Conservation (phyloP, 768 basidiomycete genomes). For the Rhodotorula sphaerocarpa region DNA sequence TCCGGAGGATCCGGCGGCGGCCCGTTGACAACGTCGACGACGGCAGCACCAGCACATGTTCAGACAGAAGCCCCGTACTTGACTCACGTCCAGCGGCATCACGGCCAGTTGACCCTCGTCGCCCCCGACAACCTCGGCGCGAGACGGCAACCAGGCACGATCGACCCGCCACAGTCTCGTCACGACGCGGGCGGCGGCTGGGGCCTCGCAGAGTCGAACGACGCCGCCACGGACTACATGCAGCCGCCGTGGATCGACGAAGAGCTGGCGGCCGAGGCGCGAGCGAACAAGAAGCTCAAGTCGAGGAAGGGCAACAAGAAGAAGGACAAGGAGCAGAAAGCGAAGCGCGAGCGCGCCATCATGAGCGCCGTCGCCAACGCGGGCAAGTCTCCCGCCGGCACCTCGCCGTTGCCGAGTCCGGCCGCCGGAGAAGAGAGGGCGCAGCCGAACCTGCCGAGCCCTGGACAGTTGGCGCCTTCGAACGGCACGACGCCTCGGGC, state of each 20-base stretch:
- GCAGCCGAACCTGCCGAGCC: neutral
- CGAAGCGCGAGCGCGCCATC: constrained; percentile 7
- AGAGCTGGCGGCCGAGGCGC: neutral
- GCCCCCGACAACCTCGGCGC: constrained; percentile 25
- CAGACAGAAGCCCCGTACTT: constrained; percentile 19
- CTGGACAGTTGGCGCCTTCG: neutral
- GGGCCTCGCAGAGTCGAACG: neutral
- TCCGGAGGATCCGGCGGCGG: neutral
- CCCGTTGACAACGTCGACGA: neutral
- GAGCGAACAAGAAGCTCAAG: neutral
- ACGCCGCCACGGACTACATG: neutral
- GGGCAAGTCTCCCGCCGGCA: neutral
- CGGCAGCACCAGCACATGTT: neutral
- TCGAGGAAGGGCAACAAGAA: neutral
- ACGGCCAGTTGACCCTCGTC: constrained; percentile 25
- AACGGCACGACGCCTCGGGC: neutral
- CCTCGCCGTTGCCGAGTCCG: neutral
- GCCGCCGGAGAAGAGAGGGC: neutral
- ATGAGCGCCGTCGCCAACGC: constrained; percentile 16
- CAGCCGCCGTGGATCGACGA: too few species aligned
- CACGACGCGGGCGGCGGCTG: constrained; percentile 1
- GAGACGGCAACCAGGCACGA: constrained; percentile 8
- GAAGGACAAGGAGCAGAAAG: constrained; percentile 1
- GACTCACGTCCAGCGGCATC: constrained; percentile 26
- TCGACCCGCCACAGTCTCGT: constrained; percentile 3